Evolutionary conservation across 805 yeast species (phyloP), one percentile per base, ranked within the genome.

Genomic region (Starmerella bacillaris): DNA sequence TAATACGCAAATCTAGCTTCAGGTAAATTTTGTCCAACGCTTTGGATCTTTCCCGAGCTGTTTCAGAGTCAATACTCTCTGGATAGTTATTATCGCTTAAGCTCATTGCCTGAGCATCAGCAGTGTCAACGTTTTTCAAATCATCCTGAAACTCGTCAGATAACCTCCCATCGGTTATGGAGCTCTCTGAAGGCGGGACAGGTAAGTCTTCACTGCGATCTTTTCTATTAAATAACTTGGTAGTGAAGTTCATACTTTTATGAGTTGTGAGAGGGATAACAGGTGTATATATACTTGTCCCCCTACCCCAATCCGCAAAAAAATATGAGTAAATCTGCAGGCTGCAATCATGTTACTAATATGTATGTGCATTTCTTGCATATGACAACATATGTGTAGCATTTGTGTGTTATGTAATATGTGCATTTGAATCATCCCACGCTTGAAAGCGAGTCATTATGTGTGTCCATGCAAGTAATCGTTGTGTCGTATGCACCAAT

Each of bases 1-100:
- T 74, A 47, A 78, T 77, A 35, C 92, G 62, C 31, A 51, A 50
- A 50, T 78, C 92, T 18, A 78, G 58, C 47, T 67, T 70, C 33
- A 76, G 53, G 52, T 78, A 56, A 20, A 56, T 40, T n/a, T 35
- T 41, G 33, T 54, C 49, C 30, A 54, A 22, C 8, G 22, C 14
- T 14, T 29, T 29, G 9, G n/a, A n/a, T n/a, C n/a, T n/a, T n/a
- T n/a, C n/a, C n/a, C n/a, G n/a, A n/a, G n/a, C n/a, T n/a, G n/a
- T 12, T 22, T 22, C 26, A 22, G 26, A 22, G n/a, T 22, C 26
- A 22, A 12, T 22, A 22, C n/a, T 12, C n/a, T 22, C 26, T 22
- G 12, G 26, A 22, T 12, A n/a, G 26, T 22, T 22, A 22, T n/a
- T n/a, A n/a, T n/a, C n/a, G n/a, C n/a, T n/a, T n/a, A n/a, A n/a